Evolutionary conservation across 1,284 basidiomycete species (phyloP).

Genomic region (Athelia psychrophila): DNA sequence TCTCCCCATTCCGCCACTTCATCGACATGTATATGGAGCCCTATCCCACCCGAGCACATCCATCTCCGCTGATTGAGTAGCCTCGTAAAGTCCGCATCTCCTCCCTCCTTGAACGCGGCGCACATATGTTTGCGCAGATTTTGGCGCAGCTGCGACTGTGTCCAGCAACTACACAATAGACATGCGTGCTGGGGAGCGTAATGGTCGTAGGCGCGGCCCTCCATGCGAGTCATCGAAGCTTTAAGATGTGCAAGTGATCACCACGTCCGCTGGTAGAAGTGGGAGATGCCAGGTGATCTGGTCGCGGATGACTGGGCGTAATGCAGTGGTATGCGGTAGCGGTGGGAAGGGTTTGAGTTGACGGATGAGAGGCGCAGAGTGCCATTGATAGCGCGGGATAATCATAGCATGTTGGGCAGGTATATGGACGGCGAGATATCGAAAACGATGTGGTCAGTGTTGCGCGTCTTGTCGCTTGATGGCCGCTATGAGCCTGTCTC

Average conservation of each 20-base stretch:
- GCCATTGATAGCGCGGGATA: too few species aligned
- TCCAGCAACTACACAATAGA: slow-evolving; percentile 86
- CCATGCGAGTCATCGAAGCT: too few species aligned
- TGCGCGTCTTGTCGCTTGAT: slow-evolving; percentile 81
- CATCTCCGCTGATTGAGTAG: slow-evolving; percentile 88
- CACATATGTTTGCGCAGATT: slow-evolving; percentile 99
- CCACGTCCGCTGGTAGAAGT: slow-evolving; percentile 96
- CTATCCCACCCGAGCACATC: slow-evolving; percentile 96
- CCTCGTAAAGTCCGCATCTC: slow-evolving; percentile 93
- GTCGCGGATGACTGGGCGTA: slow-evolving; percentile 93
- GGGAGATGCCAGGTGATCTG: slow-evolving; percentile 99
- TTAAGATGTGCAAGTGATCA: slow-evolving; percentile 95
- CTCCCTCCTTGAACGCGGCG: slow-evolving; percentile 87
- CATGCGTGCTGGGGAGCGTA: too few species aligned
- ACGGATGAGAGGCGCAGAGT: too few species aligned
- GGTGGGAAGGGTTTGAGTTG: too few species aligned
- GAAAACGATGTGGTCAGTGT: too few species aligned
- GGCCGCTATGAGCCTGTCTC: slow-evolving; percentile 66
- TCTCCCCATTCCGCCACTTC: slow-evolving; percentile 81
- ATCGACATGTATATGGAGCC: slow-evolving; percentile 99
- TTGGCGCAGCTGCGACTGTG: slow-evolving; percentile 89
- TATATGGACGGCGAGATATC: too few species aligned
- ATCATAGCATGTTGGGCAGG: too few species aligned
- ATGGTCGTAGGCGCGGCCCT: too few species aligned
- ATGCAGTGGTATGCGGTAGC: too few species aligned